Evolutionary conservation across 257 asterid genomes (phyloP), one percentile per base, ranked within the genome.

Genomic region (Primulina huaijiensis): DNA sequence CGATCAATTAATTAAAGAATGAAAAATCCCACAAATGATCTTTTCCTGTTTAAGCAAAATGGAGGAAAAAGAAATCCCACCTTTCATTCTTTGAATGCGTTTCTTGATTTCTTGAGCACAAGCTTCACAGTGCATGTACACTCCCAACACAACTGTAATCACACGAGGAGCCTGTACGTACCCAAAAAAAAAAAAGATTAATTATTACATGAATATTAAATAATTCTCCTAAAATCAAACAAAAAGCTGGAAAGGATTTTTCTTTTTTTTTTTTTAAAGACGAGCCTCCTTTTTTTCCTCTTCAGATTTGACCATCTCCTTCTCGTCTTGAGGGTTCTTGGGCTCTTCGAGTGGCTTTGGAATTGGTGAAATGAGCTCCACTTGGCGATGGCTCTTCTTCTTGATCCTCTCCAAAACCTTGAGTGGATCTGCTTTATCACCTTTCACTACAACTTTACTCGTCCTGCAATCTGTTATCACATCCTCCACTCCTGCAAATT

Each of bases 91-190:
- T 53, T 34, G 82, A 55, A 94, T 94, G 14, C 96, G 83, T 78
- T 80, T 91, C 56, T 84, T 89, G 82, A 94, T 92, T 82, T 84
- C 95, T 80, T 86, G 95, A 63, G 97, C 96, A 84, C 99, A 94
- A 46, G 97, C 97, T 68, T 94, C 99, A 67, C 99, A 94, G 73
- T 94, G 99, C 97, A 94, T 94, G 90, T 82, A 83, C 59, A 91
- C 97, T 69, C 85, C 82, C 88, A 94, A 64, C 74, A 89, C 83
- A 60, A 77, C 97, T 1, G 82, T 86, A 34, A 89, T 68, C 77
- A 80, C 88, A 43, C 9, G 5, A 37, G 68, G 84, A 25, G 85
- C 90, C 25, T 23, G 25, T 23, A 23, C 81, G 88, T 64, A 67
- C 6, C 56, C 56, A 5, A 52, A 68, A 65, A 25, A 16, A 30